phyloP scores from a whole-genome alignment of 495 filamentous ascomycete genomes.

The Hyaloscypha bicolor region DNA sequence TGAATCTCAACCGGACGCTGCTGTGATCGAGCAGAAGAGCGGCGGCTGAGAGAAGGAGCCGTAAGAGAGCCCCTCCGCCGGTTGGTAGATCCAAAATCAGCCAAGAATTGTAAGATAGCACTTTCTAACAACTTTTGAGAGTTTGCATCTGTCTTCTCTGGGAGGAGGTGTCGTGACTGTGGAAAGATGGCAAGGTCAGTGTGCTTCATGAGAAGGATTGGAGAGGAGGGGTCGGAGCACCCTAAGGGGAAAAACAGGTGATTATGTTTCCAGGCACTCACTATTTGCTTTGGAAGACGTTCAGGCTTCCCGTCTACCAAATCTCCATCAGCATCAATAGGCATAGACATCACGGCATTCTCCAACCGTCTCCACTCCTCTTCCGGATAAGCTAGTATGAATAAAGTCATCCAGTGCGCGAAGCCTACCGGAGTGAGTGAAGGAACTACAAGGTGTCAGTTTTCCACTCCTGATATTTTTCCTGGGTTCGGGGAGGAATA shows the following conservation, averaged over 20 bases:
- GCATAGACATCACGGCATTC: slow-evolving; percentile 72
- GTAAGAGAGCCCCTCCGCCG: slow-evolving; percentile 25
- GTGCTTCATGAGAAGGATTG: background rate
- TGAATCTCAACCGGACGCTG: slow-evolving; percentile 30
- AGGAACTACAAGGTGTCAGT: slow-evolving; percentile 48
- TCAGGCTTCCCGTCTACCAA: slow-evolving; percentile 72
- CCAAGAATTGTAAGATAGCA: slow-evolving; percentile 30
- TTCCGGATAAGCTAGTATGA: slow-evolving; percentile 78
- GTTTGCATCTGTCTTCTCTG: slow-evolving; percentile 36
- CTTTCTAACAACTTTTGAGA: slow-evolving; percentile 25
- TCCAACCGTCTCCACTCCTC: slow-evolving; percentile 75
- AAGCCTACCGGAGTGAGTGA: slow-evolving; percentile 82
- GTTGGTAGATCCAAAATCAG: slow-evolving; percentile 24
- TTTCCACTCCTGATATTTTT: background rate
- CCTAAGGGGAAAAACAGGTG: too few relatives aligned
- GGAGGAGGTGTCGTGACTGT: slow-evolving; percentile 67
- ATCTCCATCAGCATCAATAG: slow-evolving; percentile 56
- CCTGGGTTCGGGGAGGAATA: background rate
- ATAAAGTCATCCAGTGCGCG: slow-evolving; percentile 70
- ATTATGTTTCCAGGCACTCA: background rate
- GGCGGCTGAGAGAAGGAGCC: slow-evolving; percentile 21
- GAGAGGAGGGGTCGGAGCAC: too few relatives aligned
- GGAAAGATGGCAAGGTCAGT: background rate
- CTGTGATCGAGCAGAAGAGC: slow-evolving; percentile 23
- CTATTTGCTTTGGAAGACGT: slow-evolving; percentile 75